phyloP scores from a whole-genome alignment of 2,329 filamentous ascomycete genomes.

The Aspergillus sp. region DNA sequence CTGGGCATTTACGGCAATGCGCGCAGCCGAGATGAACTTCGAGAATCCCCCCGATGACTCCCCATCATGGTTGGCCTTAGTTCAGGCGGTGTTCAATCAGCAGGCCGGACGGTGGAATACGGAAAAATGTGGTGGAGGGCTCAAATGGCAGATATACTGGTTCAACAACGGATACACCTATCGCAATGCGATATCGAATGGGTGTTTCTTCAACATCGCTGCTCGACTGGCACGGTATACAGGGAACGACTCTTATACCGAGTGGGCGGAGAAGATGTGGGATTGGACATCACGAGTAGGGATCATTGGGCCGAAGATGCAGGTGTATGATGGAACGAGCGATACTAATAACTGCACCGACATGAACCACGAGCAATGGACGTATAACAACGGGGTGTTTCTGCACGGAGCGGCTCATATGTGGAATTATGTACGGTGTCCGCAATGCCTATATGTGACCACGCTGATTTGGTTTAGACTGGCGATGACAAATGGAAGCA shows the following conservation, averaged over 20 bases:
- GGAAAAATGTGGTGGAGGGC: constrained; percentile 65
- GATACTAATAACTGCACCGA: constrained; percentile 57
- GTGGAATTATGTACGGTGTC: constrained; percentile 51
- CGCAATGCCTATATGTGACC: neutral
- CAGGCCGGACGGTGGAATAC: constrained; percentile 70
- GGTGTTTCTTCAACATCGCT: constrained; percentile 30
- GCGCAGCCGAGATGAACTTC: constrained; percentile 49
- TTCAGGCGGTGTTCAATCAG: constrained; percentile 76
- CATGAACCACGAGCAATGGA: constrained; percentile 55
- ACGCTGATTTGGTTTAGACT: constrained; percentile 24
- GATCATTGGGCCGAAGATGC: constrained; percentile 43
- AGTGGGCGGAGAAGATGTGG: constrained; percentile 69
- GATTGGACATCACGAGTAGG: constrained; percentile 55
- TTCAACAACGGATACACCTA: constrained; percentile 34
- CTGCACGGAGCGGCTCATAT: constrained; percentile 56
- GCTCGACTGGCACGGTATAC: constrained; percentile 32
- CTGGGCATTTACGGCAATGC: constrained; percentile 56
- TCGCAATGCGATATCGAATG: constrained; percentile 33
- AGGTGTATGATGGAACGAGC: constrained; percentile 42
- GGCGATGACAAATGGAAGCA: constrained; percentile 51
- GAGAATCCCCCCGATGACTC: constrained; percentile 42
- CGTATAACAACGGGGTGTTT: constrained; percentile 56
- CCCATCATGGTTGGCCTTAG: constrained; percentile 73
- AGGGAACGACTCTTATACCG: constrained; percentile 26
- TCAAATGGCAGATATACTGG: constrained; percentile 43